phyloP scores from a whole-genome alignment of 75 land plant species.

The Picea sitchensis region DNA sequence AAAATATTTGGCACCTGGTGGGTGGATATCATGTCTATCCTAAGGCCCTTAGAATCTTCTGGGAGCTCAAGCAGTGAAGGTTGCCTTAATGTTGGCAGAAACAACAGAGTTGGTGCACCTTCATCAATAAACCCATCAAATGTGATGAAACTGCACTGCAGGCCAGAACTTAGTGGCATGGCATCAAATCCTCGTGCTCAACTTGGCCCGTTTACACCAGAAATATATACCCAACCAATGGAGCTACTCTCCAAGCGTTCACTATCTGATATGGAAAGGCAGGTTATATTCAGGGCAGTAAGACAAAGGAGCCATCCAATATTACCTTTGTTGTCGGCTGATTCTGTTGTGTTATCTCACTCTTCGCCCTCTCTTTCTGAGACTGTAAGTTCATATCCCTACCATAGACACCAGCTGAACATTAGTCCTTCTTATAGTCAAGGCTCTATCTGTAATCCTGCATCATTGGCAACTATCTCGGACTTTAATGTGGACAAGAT shows the following conservation, averaged over 20 bases:
- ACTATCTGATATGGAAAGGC: slow-evolving; percentile 3
- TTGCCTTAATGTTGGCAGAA: not conserved
- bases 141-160: not conserved
- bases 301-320: slow-evolving; percentile 5
- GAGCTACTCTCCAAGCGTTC: not conserved
- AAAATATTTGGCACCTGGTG: not conserved
- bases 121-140: not conserved
- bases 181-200: not conserved
- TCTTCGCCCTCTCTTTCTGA: not conserved
- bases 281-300: not conserved
- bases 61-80: slow-evolving; percentile 2
- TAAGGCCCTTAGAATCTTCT: slow-evolving; percentile 6
- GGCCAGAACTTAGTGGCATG: not conserved
- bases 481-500: not conserved
- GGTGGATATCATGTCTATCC: slow-evolving; percentile 7
- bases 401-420: not conserved
- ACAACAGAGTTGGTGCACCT: slow-evolving; percentile 2
- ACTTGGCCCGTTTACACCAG: not conserved
- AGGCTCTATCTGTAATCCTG: not conserved
- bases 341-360: slow-evolving; percentile 3
- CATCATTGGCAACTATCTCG: not conserved
- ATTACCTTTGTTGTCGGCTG: slow-evolving; percentile 1
- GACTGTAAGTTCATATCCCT: not conserved
- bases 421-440: slow-evolving; percentile 7
- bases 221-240: not conserved